These are phyloP conservation scores for Termitomyces sp. DNA, from an alignment of 768 basidiomycete species.

Conservation along the genomic window DNA sequence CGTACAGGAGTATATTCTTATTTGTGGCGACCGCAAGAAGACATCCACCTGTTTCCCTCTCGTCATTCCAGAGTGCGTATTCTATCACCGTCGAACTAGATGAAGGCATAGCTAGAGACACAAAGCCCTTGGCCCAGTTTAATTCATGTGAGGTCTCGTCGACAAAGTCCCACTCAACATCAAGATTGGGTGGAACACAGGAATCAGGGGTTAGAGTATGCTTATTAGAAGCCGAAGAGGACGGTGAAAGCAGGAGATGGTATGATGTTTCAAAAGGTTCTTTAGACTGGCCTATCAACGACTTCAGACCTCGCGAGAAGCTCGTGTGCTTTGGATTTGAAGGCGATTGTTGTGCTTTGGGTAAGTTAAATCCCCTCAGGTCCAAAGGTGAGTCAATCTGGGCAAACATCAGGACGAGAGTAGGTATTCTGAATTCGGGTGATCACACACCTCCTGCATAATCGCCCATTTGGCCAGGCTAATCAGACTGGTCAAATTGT, in stretches of 20 bases:
- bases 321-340: slow-evolving; percentile 50
- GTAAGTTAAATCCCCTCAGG: slow-evolving; percentile 45
- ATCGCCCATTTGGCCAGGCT: too few species aligned
- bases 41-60: slow-evolving; percentile 42
- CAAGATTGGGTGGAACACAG: too few species aligned
- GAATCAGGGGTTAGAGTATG: too few species aligned
- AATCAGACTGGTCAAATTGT: neutral
- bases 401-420: too few species aligned
- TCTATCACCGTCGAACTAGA: slow-evolving; percentile 52
- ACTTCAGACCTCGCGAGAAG: slow-evolving; percentile 61
- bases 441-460: too few species aligned
- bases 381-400: slow-evolving; percentile 31
- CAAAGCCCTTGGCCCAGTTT: slow-evolving; percentile 40
- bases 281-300: slow-evolving; percentile 38
- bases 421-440: too few species aligned
- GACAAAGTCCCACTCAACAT: too few species aligned
- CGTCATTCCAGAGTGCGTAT: slow-evolving; percentile 68
- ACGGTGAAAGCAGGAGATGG: slow-evolving; percentile 25
- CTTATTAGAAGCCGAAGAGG: too few species aligned
- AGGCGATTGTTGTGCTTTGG: slow-evolving; percentile 46
- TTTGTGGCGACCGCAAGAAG: slow-evolving; percentile 79
- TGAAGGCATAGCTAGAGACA: slow-evolving; percentile 67
- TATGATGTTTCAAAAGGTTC: slow-evolving; percentile 28
- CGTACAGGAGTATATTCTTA: slow-evolving; percentile 67
- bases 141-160: too few species aligned